phyloP scores from a whole-genome alignment of 2,329 filamentous ascomycete genomes.

The Alternaria hordeiaustralica region DNA sequence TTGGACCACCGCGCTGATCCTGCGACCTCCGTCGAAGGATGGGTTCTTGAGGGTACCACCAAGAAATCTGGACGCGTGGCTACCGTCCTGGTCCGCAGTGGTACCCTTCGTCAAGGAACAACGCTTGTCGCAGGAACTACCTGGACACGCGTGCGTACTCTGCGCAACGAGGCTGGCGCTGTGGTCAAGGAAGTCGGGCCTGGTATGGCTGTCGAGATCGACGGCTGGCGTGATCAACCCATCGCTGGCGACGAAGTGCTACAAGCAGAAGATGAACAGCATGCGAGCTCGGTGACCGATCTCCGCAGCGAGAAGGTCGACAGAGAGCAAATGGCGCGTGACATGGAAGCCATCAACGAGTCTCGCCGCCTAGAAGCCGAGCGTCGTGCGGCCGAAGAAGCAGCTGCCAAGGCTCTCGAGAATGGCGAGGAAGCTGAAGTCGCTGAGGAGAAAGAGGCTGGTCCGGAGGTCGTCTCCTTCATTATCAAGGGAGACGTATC shows the following conservation, averaged over 20 bases:
- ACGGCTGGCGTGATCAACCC: constrained; percentile 92
- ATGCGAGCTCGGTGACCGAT: constrained; percentile 77
- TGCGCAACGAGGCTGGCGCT: constrained; percentile 84
- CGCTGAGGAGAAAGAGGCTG: constrained; percentile 53
- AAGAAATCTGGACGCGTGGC: constrained; percentile 85
- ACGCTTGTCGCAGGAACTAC: constrained; percentile 86
- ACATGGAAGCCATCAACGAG: constrained; percentile 81
- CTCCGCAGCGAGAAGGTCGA: constrained; percentile 77
- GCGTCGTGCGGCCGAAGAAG: constrained; percentile 65
- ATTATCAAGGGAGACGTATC: constrained; percentile 92
- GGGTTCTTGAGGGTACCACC: constrained; percentile 89
- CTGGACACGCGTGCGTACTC: constrained; percentile 82
- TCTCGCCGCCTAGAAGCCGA: constrained; percentile 64
- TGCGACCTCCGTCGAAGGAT: constrained; percentile 83
- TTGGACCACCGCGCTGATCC: constrained; percentile 85
- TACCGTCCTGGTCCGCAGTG: constrained; percentile 85
- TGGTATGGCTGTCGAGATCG: constrained; percentile 87
- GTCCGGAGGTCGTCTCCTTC: constrained; percentile 72
- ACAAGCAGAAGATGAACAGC: constrained; percentile 79
- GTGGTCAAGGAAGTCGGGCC: constrained; percentile 77
- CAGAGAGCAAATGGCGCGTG: constrained; percentile 67
- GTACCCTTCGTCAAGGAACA: constrained; percentile 81
- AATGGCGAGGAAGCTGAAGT: constrained; percentile 29
- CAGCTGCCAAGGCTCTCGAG: constrained; percentile 40
- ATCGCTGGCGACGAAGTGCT: constrained; percentile 86